Base-by-base conservation (phyloP, 768 basidiomycete species). In the Boletus sp. region DNA sequence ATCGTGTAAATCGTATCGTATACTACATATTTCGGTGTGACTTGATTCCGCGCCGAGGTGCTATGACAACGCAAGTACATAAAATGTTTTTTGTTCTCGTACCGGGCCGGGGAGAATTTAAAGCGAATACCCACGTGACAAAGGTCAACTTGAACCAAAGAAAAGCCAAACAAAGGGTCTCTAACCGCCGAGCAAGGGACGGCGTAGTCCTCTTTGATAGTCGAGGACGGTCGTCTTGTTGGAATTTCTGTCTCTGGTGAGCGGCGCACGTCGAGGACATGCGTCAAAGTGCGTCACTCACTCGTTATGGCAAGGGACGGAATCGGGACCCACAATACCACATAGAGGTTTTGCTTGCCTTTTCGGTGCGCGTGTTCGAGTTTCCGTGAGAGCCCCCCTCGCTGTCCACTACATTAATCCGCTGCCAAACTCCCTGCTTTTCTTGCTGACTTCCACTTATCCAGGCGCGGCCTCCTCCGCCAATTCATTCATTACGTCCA, bases 401-500 rank as follows among this genome's bases (percentile, higher is more conserved):
- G 11, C 24, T n/a, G 52, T 44, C 40, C 39, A 47, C 44, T 40
- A 47, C 35, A n/a, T n/a, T n/a, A 52, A 50, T 35, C 44, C 36
- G 35, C 54, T 24, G n/a, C 37, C 20, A 49, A 45, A 10, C 14
- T 11, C 30, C 7, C 37, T 40, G 47, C 48, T 40, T 50, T 49
- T 51, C 50, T 44, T 29, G 45, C 50, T 58, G 51, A 62, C 63
- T 15, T 57, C 52, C 56, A 61, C 56, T 39, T 50, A 56, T 51
- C 67, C 73, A 84, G 83, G 84, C 77, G 78, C 83, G 85, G 85
- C 85, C 83, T 83, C 84, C 83, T 86, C 83, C 84, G 83, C 77
- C 65, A 69, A 71, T 71, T 81, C 83, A 72, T 67, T 87, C 85
- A 60, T 84, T 86, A 75, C 73, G 65, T 71, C 62, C 74, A 76